phyloP scores from a whole-genome alignment of 169 alveolate species.

The Cryptosporidium meleagridis region DNA sequence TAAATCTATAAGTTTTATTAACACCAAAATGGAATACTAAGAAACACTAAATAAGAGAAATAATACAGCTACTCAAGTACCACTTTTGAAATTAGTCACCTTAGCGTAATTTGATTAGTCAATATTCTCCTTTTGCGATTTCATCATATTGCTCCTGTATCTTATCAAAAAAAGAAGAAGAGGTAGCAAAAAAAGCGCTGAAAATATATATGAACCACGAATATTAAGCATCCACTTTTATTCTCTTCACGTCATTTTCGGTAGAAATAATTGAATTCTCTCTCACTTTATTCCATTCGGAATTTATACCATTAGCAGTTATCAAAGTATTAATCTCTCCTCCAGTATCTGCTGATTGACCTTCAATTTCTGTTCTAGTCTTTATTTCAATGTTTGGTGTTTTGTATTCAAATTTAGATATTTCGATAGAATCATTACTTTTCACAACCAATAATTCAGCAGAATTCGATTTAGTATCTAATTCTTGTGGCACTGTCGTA shows the following conservation, averaged over 20 bases:
- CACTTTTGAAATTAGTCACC: not conserved
- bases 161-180: constrained; percentile 11
- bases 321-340: not conserved
- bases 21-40: not conserved
- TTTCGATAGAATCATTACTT: not conserved
- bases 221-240: constrained; percentile 10
- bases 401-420: not conserved
- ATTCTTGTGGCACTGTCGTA: constrained; percentile 1
- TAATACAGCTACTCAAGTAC: not conserved
- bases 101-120: not conserved
- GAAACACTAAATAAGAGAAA: not conserved
- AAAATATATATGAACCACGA: not conserved
- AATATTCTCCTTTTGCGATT: not conserved
- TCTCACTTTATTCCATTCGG: not conserved
- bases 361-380: not conserved
- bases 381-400: not conserved
- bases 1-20: not conserved
- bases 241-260: constrained; percentile 3
- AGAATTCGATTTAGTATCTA: not conserved
- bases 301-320: not conserved
- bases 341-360: not conserved
- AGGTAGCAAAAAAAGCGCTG: not conserved
- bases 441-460: not conserved
- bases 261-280: constrained; percentile 1
- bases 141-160: not conserved